These are phyloP conservation scores for Aspergillus proliferans DNA, from an alignment of 2,329 filamentous ascomycete genomes.

Conservation along the genomic window DNA sequence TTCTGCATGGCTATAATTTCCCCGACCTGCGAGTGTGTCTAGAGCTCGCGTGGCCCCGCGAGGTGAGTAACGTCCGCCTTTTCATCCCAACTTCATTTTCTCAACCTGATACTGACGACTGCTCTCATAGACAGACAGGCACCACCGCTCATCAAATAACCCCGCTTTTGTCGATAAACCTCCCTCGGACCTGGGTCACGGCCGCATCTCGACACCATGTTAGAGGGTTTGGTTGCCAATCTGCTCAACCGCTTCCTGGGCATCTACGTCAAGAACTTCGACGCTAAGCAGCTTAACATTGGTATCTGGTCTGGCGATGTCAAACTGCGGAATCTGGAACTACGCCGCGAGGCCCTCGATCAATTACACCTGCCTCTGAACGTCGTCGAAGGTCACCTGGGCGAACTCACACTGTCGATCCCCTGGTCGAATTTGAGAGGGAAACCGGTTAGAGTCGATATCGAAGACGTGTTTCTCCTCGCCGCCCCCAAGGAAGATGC, in stretches of 20 bases:
- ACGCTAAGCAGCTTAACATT: constrained; percentile 94
- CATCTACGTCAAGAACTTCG: constrained; percentile 99
- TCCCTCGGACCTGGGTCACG: constrained; percentile 66
- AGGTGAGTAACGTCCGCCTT: constrained; percentile 8
- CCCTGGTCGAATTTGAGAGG: constrained; percentile 96
- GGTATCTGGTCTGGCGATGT: constrained; percentile 99
- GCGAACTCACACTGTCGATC: constrained; percentile 83
- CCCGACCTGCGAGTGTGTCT: constrained; percentile 15
- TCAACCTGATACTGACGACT: constrained; percentile 4
- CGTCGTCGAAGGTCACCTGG: constrained; percentile 90
- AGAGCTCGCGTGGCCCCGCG: constrained; percentile 13
- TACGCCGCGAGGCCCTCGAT: constrained; percentile 90
- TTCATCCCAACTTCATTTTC: constrained; percentile 2
- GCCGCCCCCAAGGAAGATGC: constrained; percentile 94
- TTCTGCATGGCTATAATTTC: constrained; percentile 24
- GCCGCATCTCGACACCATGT: constrained; percentile 64
- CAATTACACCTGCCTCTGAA: constrained; percentile 96
- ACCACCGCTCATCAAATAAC: constrained; percentile 6
- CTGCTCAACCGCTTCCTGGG: constrained; percentile 98
- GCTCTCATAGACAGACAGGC: constrained; percentile 3
- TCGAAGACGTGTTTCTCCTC: constrained; percentile 93
- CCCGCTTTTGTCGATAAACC: constrained; percentile 11
- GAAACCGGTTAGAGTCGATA: constrained; percentile 87
- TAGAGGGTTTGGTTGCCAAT: constrained; percentile 94
- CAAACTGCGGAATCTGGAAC: constrained; percentile 84